Conservation (phyloP, 2,329 filamentous ascomycete species). For the Exophiala aquamarina region DNA sequence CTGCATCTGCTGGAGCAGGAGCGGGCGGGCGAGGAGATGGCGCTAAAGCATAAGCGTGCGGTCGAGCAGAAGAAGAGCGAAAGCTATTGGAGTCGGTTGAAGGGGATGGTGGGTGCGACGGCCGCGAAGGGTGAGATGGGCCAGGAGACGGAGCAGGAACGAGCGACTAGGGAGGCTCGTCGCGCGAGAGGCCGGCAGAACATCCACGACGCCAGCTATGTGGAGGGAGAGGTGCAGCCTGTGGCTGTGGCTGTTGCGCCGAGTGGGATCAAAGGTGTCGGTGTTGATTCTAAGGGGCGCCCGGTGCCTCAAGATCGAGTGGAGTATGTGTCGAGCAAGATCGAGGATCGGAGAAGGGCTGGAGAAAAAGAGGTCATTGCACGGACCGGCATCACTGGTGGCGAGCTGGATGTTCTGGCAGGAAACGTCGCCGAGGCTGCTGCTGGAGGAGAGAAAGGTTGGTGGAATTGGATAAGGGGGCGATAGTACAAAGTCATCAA, state of each 20-base stretch:
- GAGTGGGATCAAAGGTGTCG: slow-evolving; percentile 24
- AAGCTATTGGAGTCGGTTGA: slow-evolving; percentile 25
- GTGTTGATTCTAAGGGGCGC: slow-evolving; percentile 27
- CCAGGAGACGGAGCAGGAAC: slow-evolving; percentile 17
- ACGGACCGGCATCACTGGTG: slow-evolving; percentile 13
- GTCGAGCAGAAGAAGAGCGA: slow-evolving; percentile 41
- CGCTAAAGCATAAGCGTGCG: slow-evolving; percentile 41
- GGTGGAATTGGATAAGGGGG: slow-evolving; percentile 21
- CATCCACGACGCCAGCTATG: slow-evolving; percentile 8
- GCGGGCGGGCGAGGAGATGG: slow-evolving; percentile 43
- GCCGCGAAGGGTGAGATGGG: slow-evolving; percentile 24
- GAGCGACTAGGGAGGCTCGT: slow-evolving; percentile 10
- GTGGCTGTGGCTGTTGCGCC: slow-evolving; percentile 1
- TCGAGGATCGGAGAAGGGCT: slow-evolving; percentile 8
- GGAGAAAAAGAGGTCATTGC: slow-evolving; percentile 8
- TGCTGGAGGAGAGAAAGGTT: slow-evolving; percentile 13
- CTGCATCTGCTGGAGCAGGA: slow-evolving; percentile 46
- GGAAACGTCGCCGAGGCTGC: slow-evolving; percentile 18
- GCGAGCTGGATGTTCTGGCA: slow-evolving; percentile 23
- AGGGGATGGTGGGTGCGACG: slow-evolving; percentile 16
- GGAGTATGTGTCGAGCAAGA: slow-evolving; percentile 17
- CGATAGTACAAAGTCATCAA: too few species aligned
- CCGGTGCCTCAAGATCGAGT: slow-evolving; percentile 25
- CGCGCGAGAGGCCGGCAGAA: slow-evolving; percentile 3
- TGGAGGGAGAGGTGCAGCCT: slow-evolving; percentile 18